These are phyloP conservation scores for Flaveria robusta DNA, from an alignment of 129 eudicot genomes.

Conservation along the genomic window DNA sequence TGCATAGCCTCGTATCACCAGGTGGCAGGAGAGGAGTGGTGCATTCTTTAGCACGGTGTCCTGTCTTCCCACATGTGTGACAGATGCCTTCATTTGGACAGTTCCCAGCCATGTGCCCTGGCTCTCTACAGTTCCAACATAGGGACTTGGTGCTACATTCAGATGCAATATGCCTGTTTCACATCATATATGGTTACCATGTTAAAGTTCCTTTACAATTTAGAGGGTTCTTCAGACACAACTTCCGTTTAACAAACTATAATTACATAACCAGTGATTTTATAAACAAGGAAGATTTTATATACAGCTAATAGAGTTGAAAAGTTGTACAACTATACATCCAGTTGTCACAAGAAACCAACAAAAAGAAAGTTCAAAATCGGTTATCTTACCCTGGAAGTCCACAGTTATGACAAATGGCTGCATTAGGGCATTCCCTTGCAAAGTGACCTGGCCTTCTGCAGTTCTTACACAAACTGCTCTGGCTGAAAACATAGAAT, in stretches of 20 bases:
- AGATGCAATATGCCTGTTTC: slow-evolving; percentile 77
- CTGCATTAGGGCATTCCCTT: slow-evolving; percentile 92
- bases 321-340: neutral
- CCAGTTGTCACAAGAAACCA: neutral
- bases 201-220: neutral
- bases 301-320: neutral
- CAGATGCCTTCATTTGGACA: slow-evolving; percentile 94
- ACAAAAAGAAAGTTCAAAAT: neutral
- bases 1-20: slow-evolving; percentile 86
- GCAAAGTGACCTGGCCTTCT: slow-evolving; percentile 94
- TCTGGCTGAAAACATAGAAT: slow-evolving; percentile 58
- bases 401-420: slow-evolving; percentile 92
- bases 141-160: slow-evolving; percentile 86
- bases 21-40: slow-evolving; percentile 64
- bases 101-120: slow-evolving; percentile 95
- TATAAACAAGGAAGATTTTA: neutral
- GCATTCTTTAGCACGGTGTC: slow-evolving; percentile 91
- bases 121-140: slow-evolving; percentile 98
- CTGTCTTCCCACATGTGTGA: slow-evolving; percentile 93
- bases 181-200: slow-evolving; percentile 8
- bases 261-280: neutral
- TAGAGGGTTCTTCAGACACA: neutral
- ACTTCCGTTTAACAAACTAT: neutral
- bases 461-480: slow-evolving; percentile 83
- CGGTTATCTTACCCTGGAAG: slow-evolving; percentile 78